These are phyloP conservation scores for Lathyrus tuberosus DNA, from an alignment of 306 rosid genomes.

Conservation along the genomic window DNA sequence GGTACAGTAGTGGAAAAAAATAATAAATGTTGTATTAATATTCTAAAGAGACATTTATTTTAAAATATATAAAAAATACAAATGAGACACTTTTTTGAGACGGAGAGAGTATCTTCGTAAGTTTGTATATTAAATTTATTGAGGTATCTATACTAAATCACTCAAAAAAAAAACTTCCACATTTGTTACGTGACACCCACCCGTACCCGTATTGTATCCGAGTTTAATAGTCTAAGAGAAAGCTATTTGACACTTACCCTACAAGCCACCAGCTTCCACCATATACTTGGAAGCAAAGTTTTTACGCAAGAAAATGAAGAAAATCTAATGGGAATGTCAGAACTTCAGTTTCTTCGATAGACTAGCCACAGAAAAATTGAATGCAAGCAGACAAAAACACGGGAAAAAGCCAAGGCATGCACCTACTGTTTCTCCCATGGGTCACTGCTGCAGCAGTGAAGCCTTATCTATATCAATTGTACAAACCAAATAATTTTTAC, in stretches of 20 bases:
- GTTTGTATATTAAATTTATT: too few species aligned
- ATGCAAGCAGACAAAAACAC: slow-evolving; percentile 32
- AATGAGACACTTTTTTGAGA: too few species aligned
- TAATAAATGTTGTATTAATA: too few species aligned
- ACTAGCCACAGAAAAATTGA: slow-evolving; percentile 29
- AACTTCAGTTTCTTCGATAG: slow-evolving; percentile 27
- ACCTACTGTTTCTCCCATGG: background rate
- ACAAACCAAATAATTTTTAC: background rate
- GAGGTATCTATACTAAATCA: too few species aligned
- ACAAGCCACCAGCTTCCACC: background rate
- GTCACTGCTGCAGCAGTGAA: background rate
- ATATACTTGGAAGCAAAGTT: slow-evolving; percentile 19
- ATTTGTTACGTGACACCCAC: too few species aligned
- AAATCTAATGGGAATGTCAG: slow-evolving; percentile 50
- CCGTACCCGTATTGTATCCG: too few species aligned
- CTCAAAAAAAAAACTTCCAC: too few species aligned
- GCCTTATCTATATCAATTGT: background rate
- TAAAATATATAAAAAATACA: too few species aligned
- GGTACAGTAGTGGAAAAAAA: too few species aligned
- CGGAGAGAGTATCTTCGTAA: too few species aligned
- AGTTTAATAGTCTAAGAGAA: too few species aligned
- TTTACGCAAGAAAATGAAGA: slow-evolving; percentile 8
- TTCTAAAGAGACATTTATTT: too few species aligned
- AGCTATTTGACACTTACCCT: background rate
- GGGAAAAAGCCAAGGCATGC: slow-evolving; percentile 19